Conservation (phyloP, 768 basidiomycete species). For the Daedalea quercina region DNA sequence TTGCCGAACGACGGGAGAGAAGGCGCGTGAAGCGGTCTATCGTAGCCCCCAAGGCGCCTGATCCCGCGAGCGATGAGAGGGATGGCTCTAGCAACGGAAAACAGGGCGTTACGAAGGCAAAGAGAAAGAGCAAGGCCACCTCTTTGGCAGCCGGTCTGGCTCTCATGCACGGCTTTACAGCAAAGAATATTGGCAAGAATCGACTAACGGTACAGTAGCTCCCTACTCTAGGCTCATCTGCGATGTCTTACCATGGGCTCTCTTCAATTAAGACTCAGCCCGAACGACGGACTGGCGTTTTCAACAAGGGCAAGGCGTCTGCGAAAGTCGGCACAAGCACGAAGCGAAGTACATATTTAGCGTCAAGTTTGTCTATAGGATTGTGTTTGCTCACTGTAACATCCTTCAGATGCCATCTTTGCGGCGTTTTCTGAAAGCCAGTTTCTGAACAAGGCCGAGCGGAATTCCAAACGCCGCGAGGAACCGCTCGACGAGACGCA, state of each 20-base stretch:
- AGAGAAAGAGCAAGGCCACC: conserved; percentile 18
- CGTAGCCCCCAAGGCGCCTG: conserved; percentile 26
- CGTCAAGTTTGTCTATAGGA: neutral
- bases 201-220: conserved; percentile 48
- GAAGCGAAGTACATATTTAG: conserved; percentile 22
- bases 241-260: neutral
- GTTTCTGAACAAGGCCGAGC: conserved; percentile 13
- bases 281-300: conserved; percentile 40
- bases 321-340: conserved; percentile 25
- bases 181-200: conserved; percentile 54
- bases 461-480: neutral
- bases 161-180: conserved; percentile 61
- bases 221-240: neutral
- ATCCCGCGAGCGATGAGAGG: conserved; percentile 4
- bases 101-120: conserved; percentile 13
- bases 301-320: conserved; percentile 62
- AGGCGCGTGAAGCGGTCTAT: conserved; percentile 55
- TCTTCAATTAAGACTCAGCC: conserved; percentile 34
- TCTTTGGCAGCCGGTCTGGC: conserved; percentile 45
- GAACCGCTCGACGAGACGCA: no score
- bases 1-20: conserved; percentile 58
- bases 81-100: conserved; percentile 6
- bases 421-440: conserved; percentile 19
- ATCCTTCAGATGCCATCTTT: neutral
- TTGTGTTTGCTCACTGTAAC: neutral